Base-by-base conservation (phyloP, 331 rosid species). In the Saraca asoca region DNA sequence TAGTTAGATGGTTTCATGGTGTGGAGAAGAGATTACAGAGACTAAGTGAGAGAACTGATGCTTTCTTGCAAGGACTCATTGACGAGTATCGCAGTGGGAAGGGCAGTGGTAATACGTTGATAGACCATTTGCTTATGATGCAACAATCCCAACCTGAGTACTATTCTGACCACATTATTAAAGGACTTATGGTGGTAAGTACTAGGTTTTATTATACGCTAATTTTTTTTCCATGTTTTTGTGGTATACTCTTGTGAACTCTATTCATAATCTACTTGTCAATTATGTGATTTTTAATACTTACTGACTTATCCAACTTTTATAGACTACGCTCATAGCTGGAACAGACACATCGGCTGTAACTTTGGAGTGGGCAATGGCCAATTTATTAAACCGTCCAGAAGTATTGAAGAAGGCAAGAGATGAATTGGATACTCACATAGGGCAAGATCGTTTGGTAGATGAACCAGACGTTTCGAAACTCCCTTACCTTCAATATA, bases 321-420 rank as follows among this genome's bases (percentile, higher is more conserved):
- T 37, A 9, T 9, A 86, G 89, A 69, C 79, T 4, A 51, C 81
- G 55, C 13, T 87, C 9, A 11, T 81, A 0, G 93, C 84, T 0
- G 89, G 87, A 58, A 79, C 86, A 0, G 89, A 81, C 33, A 75
- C 89, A 7, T 79, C 87, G 17, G 70, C 90, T 0, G 70, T 78
- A 18, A 81, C 86, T 7, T 43, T 87, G 24, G 90, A 87, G 64
- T 84, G 93, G 93, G 79, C 82, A 5, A 72, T 87, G 83, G 39
- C 84, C 19, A 77, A 71, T 46, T 70, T 87, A 6, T 74, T 87
- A 7, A 87, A 84, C 74, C 79, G 79, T 33, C 90, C 88, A 2
- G 35, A 64, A 2, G 42, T 38, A 0, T 38, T 38, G 42, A 38
- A 38, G 42, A 38, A 38, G 42, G 42, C 42, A 38, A 38, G 78